phyloP scores from a whole-genome alignment of 805 yeast species.

The Blastobotrys mokoenaii region DNA sequence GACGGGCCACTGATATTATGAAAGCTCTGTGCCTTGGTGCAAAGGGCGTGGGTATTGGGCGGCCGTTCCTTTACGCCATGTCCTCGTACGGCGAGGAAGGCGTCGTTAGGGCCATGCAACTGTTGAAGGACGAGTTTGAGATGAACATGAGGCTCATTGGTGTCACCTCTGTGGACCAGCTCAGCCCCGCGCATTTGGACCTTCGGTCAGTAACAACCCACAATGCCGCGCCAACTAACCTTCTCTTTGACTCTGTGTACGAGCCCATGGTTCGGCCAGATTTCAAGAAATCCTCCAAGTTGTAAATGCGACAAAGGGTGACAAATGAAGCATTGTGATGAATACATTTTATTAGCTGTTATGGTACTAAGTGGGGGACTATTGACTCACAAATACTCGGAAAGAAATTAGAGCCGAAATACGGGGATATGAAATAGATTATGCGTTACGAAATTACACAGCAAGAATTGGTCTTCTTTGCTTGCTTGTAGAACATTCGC shows the following conservation, averaged over 20 bases:
- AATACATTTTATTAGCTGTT: too few relatives aligned
- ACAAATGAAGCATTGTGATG: too few relatives aligned
- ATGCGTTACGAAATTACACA: conserved; percentile 58
- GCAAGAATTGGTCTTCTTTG: conserved; percentile 89
- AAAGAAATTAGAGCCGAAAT: too few relatives aligned
- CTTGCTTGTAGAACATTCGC: conserved; percentile 93
- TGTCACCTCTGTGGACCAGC: conserved; percentile 49
- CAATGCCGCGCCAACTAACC: conserved; percentile 43
- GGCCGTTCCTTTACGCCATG: conserved; percentile 71
- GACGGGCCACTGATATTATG: conserved; percentile 69
- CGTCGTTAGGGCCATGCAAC: conserved; percentile 52
- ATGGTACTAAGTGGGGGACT: too few relatives aligned
- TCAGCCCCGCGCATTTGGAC: conserved; percentile 58
- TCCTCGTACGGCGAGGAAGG: conserved; percentile 76
- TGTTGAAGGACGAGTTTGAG: conserved; percentile 60
- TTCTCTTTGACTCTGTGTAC: conserved; percentile 47
- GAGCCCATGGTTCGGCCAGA: conserved; percentile 44
- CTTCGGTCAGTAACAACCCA: conserved; percentile 35
- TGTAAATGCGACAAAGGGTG: too few relatives aligned
- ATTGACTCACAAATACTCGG: too few relatives aligned
- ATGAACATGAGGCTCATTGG: conserved; percentile 79
- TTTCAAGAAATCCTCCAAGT: conserved; percentile 32
- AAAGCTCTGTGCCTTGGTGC: conserved; percentile 76
- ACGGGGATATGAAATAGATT: too few relatives aligned
- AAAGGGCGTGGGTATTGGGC: conserved; percentile 63